phyloP scores from a whole-genome alignment of 2,329 filamentous ascomycete species.

The Alternaria sp. region DNA sequence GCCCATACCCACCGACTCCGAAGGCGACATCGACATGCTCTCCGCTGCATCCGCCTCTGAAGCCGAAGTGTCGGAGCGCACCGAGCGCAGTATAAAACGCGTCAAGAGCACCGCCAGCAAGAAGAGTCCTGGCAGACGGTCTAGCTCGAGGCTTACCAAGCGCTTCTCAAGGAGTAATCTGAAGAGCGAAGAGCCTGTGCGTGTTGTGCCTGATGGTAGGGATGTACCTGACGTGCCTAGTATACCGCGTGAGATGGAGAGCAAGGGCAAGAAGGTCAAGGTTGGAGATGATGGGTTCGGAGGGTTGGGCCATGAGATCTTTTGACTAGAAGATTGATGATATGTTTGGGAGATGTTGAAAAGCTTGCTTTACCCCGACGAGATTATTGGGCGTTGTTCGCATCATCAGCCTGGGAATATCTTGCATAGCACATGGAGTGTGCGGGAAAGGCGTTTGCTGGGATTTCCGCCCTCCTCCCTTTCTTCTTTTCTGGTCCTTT shows the following conservation, averaged over 20 bases:
- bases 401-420: background rate
- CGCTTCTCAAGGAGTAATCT: constrained; percentile 18
- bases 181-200: constrained; percentile 26
- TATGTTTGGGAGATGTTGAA: background rate
- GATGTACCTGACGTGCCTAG: constrained; percentile 14
- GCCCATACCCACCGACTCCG: constrained; percentile 29
- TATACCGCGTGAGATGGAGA: constrained; percentile 32
- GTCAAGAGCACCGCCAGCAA: constrained; percentile 15
- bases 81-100: constrained; percentile 21
- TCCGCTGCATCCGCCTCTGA: constrained; percentile 19
- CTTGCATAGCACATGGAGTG: background rate
- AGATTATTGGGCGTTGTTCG: background rate
- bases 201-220: constrained; percentile 38
- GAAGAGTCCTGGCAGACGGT: constrained; percentile 21
- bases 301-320: constrained; percentile 46
- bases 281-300: constrained; percentile 40
- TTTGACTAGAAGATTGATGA: constrained; percentile 24
- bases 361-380: background rate
- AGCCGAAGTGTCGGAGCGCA: constrained; percentile 12
- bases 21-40: constrained; percentile 26
- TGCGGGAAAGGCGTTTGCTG: background rate
- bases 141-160: constrained; percentile 20
- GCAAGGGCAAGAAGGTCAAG: constrained; percentile 25
- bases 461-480: background rate
- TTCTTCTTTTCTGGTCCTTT: background rate